Evolutionary conservation across 1,139 yeast species (phyloP).

Genomic region (Kodamaea anthophila): DNA sequence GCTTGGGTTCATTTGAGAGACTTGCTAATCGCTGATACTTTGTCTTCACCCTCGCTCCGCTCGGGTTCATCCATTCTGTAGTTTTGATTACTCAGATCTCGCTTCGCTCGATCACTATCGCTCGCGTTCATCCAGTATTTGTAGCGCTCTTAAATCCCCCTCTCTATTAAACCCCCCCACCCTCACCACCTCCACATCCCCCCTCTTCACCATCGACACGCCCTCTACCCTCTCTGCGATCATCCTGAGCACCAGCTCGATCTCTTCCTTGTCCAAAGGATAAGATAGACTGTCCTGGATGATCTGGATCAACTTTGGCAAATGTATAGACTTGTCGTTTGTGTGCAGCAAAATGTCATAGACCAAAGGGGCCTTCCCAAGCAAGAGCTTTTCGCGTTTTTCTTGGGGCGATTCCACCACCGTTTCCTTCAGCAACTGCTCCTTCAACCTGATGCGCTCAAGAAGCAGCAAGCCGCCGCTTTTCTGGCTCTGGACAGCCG

Average conservation of each 20-base stretch:
- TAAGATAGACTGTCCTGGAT: constrained; percentile 31
- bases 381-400: constrained; percentile 31
- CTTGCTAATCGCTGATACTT: too few species aligned
- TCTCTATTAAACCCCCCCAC: constrained; percentile 23
- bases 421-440: constrained; percentile 9
- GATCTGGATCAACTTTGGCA: constrained; percentile 20
- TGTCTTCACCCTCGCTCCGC: too few species aligned
- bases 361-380: constrained; percentile 34
- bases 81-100: too few species aligned
- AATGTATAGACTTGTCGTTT: constrained; percentile 7
- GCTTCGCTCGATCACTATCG: not conserved
- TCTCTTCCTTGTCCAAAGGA: constrained; percentile 29
- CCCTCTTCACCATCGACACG: constrained; percentile 15
- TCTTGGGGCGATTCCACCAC: constrained; percentile 20
- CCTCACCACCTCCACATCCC: constrained; percentile 23
- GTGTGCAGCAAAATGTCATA: constrained; percentile 34
- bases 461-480: constrained; percentile 33
- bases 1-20: too few species aligned
- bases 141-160: constrained; percentile 15
- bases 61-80: too few species aligned
- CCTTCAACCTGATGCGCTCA: constrained; percentile 25
- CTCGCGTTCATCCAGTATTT: not conserved
- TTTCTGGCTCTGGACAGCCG: constrained; percentile 14
- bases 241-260: constrained; percentile 21
- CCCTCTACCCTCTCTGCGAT: constrained; percentile 15